Base-by-base conservation (phyloP, 1,139 yeast genomes). In the Hyphopichia burtonii region DNA sequence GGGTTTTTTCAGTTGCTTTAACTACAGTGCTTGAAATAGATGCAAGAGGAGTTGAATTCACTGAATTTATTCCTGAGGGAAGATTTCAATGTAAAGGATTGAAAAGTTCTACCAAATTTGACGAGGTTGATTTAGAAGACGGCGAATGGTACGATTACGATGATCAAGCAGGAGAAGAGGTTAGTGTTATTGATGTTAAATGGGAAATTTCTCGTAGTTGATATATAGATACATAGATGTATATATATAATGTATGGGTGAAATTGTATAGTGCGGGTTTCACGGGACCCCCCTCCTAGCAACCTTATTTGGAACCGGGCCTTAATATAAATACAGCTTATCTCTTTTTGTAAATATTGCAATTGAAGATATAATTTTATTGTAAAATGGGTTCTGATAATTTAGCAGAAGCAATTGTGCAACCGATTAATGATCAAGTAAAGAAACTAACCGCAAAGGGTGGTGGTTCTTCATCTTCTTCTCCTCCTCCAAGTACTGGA, bases 111-210 rank as follows among this genome's bases (percentile, higher is more conserved):
- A 72, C 86, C 2, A 63, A 59, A 43, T 87, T 86, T 53, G 59
- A 59, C 11, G 89, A 83, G 17, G 76, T 89, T n/a, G 89, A 84
- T 44, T 64, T 89, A 40, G 78, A 74, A 34, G 97, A 89, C 34
- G 81, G 78, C 36, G 98, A 93, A 59, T 91, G 96, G 95, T 93
- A 83, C 59, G 99, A 93, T 56, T 94, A 91, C 59, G 98, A 93
- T 58, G 98, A 93, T 45, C 79, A 83, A 55, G 83, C 87, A 4
- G 80, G 82, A 10, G 79, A 71, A 22, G 97, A 93, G 61, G 97
- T 90, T 18, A 82, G 94, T 33, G 76, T 93, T 14, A 80, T 86
- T 1, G 93, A 88, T 8, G 74, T 83, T 16, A 58, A 68, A 41
- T 90, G 95, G 87, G 75, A 70, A n/a, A 42, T 52, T 17, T 32